Base-by-base conservation (phyloP, 176 grass and related monocot species). In the Avena atlantica region DNA sequence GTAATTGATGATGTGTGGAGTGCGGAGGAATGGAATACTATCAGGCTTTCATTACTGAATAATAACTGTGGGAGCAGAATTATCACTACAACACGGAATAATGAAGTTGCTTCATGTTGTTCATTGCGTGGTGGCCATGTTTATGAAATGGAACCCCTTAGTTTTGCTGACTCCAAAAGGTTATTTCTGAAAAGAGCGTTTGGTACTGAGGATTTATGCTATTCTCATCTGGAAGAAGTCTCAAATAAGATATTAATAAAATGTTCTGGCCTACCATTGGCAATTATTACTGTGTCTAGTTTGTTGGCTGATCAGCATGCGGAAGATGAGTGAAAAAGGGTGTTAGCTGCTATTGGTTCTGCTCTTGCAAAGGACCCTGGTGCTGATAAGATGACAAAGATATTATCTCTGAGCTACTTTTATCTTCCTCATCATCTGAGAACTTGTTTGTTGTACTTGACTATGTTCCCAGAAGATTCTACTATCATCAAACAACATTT, bases 361-460 rank as follows among this genome's bases (percentile, higher is more conserved):
- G 63, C 63, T 66, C 63, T 66, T 66, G 24, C 63, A 66, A 66
- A 66, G 25, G 63, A 66, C 63, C 63, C 63, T 66, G 63, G 63
- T 66, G 25, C 24, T 31, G 63, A 31, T 66, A 66, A 66, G 63
- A 66, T 66, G 63, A 66, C 24, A 66, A 66, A 66, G 5, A 66
- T 66, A 66, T 66, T 66, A 66, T 66, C 63, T 31, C 63, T 66
- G 12, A 66, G 63, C 63, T 66, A 66, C 12, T 66, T 66, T 66
- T 25, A 66, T 66, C 63, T 31, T 31, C 63, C 25, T 66, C 63
- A 66, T 25, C 63, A 66, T 66, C 63, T 66, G 63, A 66, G 25
- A 66, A 66, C 63, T 66, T 66, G 63, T 66, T 66, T 66, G 25
- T 31, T 66, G 63, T 66, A 66, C 63, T 66, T 66, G 25, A 66